These are phyloP conservation scores for Boletellus ananas DNA, from an alignment of 768 basidiomycete genomes.

Conservation along the genomic window DNA sequence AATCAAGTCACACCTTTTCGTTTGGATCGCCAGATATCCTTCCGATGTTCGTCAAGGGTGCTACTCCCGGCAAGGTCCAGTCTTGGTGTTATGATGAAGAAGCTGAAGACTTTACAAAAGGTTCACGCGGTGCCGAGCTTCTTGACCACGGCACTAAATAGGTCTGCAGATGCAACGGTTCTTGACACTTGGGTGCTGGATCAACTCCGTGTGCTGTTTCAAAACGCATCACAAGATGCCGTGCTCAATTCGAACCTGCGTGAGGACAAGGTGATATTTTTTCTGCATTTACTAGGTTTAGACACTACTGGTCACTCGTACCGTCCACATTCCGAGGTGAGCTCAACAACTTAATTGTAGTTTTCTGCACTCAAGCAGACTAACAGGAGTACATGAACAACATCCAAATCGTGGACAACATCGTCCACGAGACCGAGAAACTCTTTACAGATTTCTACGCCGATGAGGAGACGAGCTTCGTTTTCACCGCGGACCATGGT, in stretches of 20 bases:
- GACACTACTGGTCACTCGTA: constrained; percentile 89
- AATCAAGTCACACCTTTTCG: constrained; percentile 70
- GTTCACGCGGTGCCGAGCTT: constrained; percentile 28
- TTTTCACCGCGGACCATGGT: constrained; percentile 88
- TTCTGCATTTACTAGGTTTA: constrained; percentile 78
- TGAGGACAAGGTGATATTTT: constrained; percentile 65
- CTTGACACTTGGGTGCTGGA: constrained; percentile 80
- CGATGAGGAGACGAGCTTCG: constrained; percentile 65
- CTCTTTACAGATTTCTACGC: constrained; percentile 61
- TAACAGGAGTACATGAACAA: constrained; percentile 83
- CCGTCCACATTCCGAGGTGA: constrained; percentile 71
- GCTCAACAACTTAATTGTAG: neutral
- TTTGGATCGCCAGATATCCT: constrained; percentile 89
- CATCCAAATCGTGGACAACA: constrained; percentile 71
- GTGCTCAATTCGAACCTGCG: constrained; percentile 49
- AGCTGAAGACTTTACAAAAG: constrained; percentile 85
- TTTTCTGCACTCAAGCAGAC: neutral
- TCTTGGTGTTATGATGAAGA: constrained; percentile 76
- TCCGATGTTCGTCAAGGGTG: constrained; percentile 82
- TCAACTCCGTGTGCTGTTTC: constrained; percentile 56
- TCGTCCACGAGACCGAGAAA: constrained; percentile 63
- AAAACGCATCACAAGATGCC: constrained; percentile 56
- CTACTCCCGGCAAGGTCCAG: constrained; percentile 62
- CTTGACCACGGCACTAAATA: neutral
- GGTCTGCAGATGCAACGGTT: constrained; percentile 59